These are phyloP conservation scores for Podospora appendiculata DNA, from an alignment of 495 filamentous ascomycete species.

Conservation along the genomic window DNA sequence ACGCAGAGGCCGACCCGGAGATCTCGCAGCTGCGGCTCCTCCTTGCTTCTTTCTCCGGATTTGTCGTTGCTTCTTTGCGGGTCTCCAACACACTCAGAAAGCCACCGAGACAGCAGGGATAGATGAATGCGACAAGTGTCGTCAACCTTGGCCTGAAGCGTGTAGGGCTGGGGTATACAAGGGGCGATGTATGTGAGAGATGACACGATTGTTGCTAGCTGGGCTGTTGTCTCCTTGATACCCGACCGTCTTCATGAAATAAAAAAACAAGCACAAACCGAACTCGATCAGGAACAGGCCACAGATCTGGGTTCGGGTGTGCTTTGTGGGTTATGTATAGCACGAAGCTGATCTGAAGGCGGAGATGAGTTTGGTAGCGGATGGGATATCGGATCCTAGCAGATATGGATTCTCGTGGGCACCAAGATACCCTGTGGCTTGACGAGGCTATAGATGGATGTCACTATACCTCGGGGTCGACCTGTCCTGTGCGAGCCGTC, in stretches of 20 bases:
- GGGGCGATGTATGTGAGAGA: background rate
- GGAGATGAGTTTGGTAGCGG: background rate
- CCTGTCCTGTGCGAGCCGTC: background rate
- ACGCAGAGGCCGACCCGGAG: background rate
- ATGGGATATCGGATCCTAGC: slow-evolving; percentile 3
- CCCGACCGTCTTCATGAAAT: background rate
- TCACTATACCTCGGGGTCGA: slow-evolving; percentile 14
- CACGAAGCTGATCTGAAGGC: slow-evolving; percentile 1
- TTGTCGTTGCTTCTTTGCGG: slow-evolving; percentile 7
- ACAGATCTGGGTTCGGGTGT: slow-evolving; percentile 5
- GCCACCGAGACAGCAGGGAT: slow-evolving; percentile 12
- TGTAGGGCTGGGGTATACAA: background rate
- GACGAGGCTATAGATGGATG: slow-evolving; percentile 15
- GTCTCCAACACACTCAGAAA: slow-evolving; percentile 5
- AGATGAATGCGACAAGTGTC: background rate
- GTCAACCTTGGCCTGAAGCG: background rate
- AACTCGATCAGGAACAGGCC: slow-evolving; percentile 1
- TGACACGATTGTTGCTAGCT: background rate
- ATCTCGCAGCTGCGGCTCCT: background rate
- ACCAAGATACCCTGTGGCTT: slow-evolving; percentile 10
- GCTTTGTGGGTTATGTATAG: slow-evolving; percentile 20
- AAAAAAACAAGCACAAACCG: background rate
- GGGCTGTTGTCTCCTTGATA: background rate
- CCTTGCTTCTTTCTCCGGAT: background rate
- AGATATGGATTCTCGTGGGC: slow-evolving; percentile 11